These are phyloP conservation scores for Cyclospora cayetanensis DNA, from an alignment of 169 alveolate species.

Conservation along the genomic window DNA sequence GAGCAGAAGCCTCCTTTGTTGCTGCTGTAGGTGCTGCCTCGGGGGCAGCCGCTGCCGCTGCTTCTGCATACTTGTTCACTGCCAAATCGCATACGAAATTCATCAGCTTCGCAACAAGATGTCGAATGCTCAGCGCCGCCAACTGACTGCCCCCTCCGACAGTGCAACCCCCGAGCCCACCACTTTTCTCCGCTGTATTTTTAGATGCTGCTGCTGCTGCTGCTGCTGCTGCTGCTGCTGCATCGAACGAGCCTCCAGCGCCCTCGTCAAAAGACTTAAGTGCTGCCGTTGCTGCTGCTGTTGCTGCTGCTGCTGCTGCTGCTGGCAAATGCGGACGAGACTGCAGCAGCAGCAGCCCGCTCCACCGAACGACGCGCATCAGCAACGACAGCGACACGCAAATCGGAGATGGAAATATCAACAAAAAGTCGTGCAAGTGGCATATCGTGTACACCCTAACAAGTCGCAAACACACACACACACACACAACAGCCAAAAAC, in stretches of 20 bases:
- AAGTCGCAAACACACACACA: neutral
- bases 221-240: slow-evolving; percentile 48
- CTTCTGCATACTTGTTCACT: slow-evolving; percentile 50
- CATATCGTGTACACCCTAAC: slow-evolving; percentile 39
- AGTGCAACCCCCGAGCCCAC: slow-evolving; percentile 10
- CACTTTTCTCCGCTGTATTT: neutral
- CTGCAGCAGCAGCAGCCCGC: slow-evolving; percentile 65
- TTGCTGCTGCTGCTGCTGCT: slow-evolving; percentile 63
- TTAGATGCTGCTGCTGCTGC: slow-evolving; percentile 32
- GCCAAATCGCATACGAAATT: slow-evolving; percentile 60
- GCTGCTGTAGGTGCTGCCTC: slow-evolving; percentile 72
- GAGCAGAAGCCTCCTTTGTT: neutral
- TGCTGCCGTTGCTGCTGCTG: slow-evolving; percentile 54
- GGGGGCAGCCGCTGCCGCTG: slow-evolving; percentile 62
- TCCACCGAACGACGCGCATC: slow-evolving; percentile 38
- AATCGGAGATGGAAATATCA: slow-evolving; percentile 36
- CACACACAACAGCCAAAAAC: slow-evolving; percentile 1
- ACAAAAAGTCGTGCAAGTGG: slow-evolving; percentile 37
- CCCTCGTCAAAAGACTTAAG: slow-evolving; percentile 18
- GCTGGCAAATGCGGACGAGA: slow-evolving; percentile 24
- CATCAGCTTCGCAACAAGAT: slow-evolving; percentile 52
- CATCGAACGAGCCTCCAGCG: neutral
- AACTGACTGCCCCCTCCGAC: neutral
- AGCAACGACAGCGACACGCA: slow-evolving; percentile 41
- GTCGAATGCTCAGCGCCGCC: slow-evolving; percentile 11